phyloP scores from a whole-genome alignment of 1,139 yeast species.

The Nakaseomyces glabratus region DNA sequence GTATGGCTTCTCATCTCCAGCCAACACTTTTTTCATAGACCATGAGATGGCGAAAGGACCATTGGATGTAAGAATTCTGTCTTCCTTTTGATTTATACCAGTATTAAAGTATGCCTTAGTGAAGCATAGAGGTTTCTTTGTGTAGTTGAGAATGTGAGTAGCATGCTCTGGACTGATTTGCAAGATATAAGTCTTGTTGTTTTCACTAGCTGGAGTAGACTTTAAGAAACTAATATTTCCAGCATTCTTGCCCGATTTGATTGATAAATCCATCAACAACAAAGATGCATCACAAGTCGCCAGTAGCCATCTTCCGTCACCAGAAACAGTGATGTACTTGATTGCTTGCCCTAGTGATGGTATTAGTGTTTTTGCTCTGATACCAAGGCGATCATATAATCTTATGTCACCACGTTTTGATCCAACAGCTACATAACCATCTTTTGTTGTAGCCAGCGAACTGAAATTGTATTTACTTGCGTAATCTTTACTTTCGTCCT shows the following conservation, averaged over 20 bases:
- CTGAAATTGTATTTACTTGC: slow-evolving; percentile 49
- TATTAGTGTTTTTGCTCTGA: slow-evolving; percentile 62
- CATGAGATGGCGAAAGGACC: slow-evolving; percentile 80
- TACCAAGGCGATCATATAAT: slow-evolving; percentile 61
- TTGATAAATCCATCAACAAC: slow-evolving; percentile 55
- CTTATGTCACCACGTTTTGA: slow-evolving; percentile 67
- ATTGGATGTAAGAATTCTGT: slow-evolving; percentile 62
- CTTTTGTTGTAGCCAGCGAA: slow-evolving; percentile 60
- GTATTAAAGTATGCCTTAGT: slow-evolving; percentile 72
- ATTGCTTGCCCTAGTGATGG: slow-evolving; percentile 78
- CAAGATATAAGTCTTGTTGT: slow-evolving; percentile 63
- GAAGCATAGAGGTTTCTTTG: slow-evolving; percentile 47
- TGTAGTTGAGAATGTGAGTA: slow-evolving; percentile 49
- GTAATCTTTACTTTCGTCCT: slow-evolving; percentile 45
- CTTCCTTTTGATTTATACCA: slow-evolving; percentile 54
- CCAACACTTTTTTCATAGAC: slow-evolving; percentile 55
- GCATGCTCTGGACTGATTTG: slow-evolving; percentile 65
- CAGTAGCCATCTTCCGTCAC: slow-evolving; percentile 73
- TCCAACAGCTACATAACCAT: slow-evolving; percentile 70
- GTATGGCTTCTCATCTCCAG: slow-evolving; percentile 50
- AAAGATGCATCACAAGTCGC: slow-evolving; percentile 71
- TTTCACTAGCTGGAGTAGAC: slow-evolving; percentile 54
- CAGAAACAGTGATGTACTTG: slow-evolving; percentile 57
- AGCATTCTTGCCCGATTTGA: slow-evolving; percentile 51
- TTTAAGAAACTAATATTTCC: slow-evolving; percentile 58